Base-by-base conservation (phyloP, 2,329 filamentous ascomycete species). In the Septoria petroselini region DNA sequence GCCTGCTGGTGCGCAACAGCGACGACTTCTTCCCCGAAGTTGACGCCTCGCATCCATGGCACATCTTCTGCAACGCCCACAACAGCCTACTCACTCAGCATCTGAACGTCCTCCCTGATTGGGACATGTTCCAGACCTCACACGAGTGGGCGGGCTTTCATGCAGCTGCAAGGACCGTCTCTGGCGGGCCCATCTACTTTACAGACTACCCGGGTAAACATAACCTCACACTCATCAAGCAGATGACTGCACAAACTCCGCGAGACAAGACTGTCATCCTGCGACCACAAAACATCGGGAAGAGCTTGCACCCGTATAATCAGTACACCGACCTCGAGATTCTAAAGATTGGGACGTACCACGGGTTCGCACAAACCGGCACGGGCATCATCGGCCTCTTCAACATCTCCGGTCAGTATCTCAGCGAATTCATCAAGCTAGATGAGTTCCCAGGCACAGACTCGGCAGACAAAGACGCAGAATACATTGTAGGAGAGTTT, bases 51-150 rank as follows among this genome's bases (percentile, higher is more conserved):
- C 93, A 98, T 55, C 81, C 91, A 0, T 98, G 93, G 91, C 93
- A 98, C 68, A 79, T 97, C 29, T 98, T 94, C 76, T 82, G 85
- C 56, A 98, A 97, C 65, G 91, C 91, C 0, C 87, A 96, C 69
- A 96, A 95, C 66, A 78, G 82, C 25, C 75, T 97, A 0, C 74
- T 97, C 11, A 91, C 86, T 1, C 83, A 88, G 55, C 85, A 93
- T 63, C 75, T 97, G 25, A 95, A 96, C 59, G 81, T 89, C 1
- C 71, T 97, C 1, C 91, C 93, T 0, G 91, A 96, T 68, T 86
- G 83, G 83, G 83, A 86, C 62, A 86, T 86, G 83, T 86, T 86
- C 62, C 83, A 86, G 61, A 85, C 83, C 1, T 75, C 72, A 15
- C 81, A 85, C 58, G 71, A 76, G 1, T 95, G 88, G 66, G 86